These are phyloP conservation scores for Spirogloea muscicola DNA, from an alignment of 139 green algal genomes.

Conservation along the genomic window DNA sequence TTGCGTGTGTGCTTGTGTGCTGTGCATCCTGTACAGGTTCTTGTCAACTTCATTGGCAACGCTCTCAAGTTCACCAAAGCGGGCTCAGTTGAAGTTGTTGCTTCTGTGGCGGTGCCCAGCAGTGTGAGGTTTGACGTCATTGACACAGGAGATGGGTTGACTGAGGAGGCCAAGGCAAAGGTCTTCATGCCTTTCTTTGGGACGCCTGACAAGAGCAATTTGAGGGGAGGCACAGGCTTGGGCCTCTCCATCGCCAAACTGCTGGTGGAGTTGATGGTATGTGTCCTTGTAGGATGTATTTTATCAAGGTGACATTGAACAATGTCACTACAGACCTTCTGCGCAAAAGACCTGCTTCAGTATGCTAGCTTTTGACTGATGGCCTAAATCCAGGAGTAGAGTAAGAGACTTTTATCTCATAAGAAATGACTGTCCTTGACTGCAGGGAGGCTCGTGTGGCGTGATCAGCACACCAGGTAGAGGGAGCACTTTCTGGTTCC, in stretches of 20 bases:
- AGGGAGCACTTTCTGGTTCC: too few species aligned
- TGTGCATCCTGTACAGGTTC: constrained; percentile 19
- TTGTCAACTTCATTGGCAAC: constrained; percentile 16
- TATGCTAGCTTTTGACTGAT: too few species aligned
- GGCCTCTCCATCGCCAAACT: constrained; percentile 17
- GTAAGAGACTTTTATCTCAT: too few species aligned
- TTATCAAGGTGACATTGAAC: too few species aligned
- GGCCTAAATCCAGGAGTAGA: too few species aligned
- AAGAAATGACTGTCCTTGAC: too few species aligned
- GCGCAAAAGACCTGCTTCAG: too few species aligned
- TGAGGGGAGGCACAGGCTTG: constrained; percentile 4
- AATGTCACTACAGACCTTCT: too few species aligned
- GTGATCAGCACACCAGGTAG: too few species aligned
- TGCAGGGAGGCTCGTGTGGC: too few species aligned
- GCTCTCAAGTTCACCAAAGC: constrained; percentile 17
- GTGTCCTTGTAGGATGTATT: too few species aligned
- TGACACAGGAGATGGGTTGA: constrained; percentile 9
- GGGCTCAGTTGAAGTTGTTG: constrained; percentile 6
- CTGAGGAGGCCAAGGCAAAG: constrained; percentile 9
- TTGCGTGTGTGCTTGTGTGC: too few species aligned
- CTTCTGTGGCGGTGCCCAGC: neutral
- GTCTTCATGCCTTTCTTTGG: constrained; percentile 24
- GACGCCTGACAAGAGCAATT: constrained; percentile 2
- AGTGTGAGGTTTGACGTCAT: constrained; percentile 13
- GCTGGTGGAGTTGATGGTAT: constrained; percentile 20